Base-by-base conservation (phyloP, 2,329 filamentous ascomycete species). In the Colletotrichum shisoi region DNA sequence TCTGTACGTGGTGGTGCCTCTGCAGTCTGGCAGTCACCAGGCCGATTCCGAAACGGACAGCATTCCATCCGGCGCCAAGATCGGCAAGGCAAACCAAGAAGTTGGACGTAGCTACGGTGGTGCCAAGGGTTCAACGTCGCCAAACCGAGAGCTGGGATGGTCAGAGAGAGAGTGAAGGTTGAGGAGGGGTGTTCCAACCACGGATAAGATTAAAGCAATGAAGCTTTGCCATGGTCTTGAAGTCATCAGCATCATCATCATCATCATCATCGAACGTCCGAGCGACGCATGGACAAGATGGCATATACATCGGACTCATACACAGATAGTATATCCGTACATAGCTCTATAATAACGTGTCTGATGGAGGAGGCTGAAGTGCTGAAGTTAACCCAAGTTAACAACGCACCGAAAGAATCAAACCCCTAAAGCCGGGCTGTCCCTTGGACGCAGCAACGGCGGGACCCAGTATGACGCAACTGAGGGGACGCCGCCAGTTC, bases 401-500 rank as follows among this genome's bases (percentile, higher is more conserved):
- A 4, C 24, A 27, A 27, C 24, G 24, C 24, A 27, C 24, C 24
- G 24, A 27, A 27, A 27, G 37, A 37, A 39, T 48, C 17, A 37
- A 17, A 24, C 24, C 17, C 39, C 12, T 21, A 13, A 54, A 64
- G 53, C 64, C 24, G 42, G 61, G 34, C 54, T 54, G 54, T 54
- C 54, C 64, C 61, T 44, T 59, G 48, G 44, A 48, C 21, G 37
- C 24, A 42, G 48, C 21, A 24, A 53, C 27, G 27, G 24, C 34
- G 24, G 48, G 64, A 21, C 54, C 64, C 64, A 59, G 53, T 67
- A 64, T 67, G 64, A 67, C 64, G 64, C 64, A 67, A 67, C 51
- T 64, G 64, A 67, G 54, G 64, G 54, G 64, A 67, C 61, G 53
- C 49, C 59, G 64, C 54, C 61, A 64, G 40, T 49, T 59, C 64